These are phyloP conservation scores for Venturia aucupariae DNA, from an alignment of 2,329 filamentous ascomycete species.

Conservation along the genomic window DNA sequence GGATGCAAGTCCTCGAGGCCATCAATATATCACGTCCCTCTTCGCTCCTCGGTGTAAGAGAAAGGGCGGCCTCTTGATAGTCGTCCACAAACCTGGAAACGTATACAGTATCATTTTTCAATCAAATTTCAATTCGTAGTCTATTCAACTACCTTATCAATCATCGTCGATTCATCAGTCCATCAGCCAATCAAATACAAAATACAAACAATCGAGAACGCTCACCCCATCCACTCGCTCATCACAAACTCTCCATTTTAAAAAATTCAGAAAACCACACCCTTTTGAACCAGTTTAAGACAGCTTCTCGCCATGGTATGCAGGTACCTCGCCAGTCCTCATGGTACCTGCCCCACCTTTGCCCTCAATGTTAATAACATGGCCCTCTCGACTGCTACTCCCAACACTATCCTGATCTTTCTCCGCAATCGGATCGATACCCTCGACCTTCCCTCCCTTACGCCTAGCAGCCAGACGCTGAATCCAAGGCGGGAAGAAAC, in stretches of 20 bases:
- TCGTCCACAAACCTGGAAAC: no score
- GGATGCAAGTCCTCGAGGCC: no score
- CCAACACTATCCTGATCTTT: neutral
- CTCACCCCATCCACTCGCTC: neutral
- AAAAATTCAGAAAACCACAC: neutral
- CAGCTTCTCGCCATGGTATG: neutral
- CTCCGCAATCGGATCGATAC: neutral
- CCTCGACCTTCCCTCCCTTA: neutral
- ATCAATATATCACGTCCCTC: no score
- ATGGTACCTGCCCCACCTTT: neutral
- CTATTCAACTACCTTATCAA: no score
- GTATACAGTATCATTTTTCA: no score
- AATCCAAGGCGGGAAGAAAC: conserved; percentile 67
- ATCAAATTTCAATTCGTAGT: no score
- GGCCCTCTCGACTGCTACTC: neutral
- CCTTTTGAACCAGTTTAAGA: neutral
- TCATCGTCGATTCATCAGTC: no score
- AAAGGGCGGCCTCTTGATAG: no score
- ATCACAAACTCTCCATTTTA: neutral
- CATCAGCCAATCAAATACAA: no score
- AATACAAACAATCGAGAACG: no score
- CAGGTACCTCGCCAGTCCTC: neutral
- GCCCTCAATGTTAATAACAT: neutral
- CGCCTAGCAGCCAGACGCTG: conserved; percentile 33
- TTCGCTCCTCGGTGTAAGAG: no score